Percentiles rank a stretch among this genome's conserved stretches.
Evolutionary conservation across 1,139 yeast genomes (phyloP).

Genomic region (Komagataea norvegica): DNA sequence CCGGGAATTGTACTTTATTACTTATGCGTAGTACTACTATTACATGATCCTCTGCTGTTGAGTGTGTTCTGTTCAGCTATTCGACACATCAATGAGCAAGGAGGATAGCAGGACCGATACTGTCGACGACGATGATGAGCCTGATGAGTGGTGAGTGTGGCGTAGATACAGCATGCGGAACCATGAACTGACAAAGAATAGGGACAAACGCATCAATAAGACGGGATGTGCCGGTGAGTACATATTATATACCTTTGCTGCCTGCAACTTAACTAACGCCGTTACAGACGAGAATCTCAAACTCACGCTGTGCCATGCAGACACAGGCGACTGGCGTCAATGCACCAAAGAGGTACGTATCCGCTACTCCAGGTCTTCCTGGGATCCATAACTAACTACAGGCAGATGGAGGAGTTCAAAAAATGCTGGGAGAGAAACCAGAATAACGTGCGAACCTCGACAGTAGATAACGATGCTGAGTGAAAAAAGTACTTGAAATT

Average conservation of each 20-base stretch:
- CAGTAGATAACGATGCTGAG: conserved; percentile 21
- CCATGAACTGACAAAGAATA: too few relatives aligned
- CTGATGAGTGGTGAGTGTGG: conserved; percentile 45
- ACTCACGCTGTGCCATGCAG: conserved; percentile 72
- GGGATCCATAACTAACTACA: conserved; percentile 4
- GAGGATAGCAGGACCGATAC: neutral
- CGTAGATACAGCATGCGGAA: too few relatives aligned
- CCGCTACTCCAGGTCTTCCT: too few relatives aligned
- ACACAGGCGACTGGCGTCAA: conserved; percentile 74
- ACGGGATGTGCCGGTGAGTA: conserved; percentile 62
- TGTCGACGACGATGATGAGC: conserved; percentile 45
- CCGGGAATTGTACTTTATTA: too few relatives aligned
- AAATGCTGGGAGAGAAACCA: conserved; percentile 56
- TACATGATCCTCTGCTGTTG: too few relatives aligned
- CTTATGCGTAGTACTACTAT: too few relatives aligned
- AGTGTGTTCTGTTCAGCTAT: neutral
- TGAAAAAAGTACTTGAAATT: too few relatives aligned
- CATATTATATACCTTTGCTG: neutral
- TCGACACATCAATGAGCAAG: neutral
- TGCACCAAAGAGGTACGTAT: conserved; percentile 52
- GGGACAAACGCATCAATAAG: conserved; percentile 66
- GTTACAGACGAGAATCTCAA: conserved; percentile 56
- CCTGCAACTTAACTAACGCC: neutral
- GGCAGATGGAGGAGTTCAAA: conserved; percentile 48
- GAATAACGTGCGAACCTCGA: conserved; percentile 47